Percentiles rank a stretch among this genome's conserved stretches.
These are phyloP conservation scores for Phyllostachys edulis DNA, from an alignment of 176 grass and related monocot genomes.

Conservation along the genomic window DNA sequence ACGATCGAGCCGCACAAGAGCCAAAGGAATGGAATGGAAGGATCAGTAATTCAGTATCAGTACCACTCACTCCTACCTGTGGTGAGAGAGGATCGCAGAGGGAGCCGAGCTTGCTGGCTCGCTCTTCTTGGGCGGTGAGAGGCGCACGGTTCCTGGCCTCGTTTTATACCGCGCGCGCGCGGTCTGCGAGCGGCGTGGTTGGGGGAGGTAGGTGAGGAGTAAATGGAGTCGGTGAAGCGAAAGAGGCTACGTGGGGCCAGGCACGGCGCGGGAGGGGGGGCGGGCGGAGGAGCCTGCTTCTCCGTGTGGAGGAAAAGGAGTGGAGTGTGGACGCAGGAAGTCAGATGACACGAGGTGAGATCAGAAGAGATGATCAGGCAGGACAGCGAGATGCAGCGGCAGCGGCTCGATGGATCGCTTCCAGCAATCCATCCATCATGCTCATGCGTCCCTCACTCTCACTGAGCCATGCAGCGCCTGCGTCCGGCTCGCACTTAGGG, in stretches of 20 bases:
- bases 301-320: not conserved
- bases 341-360: not conserved
- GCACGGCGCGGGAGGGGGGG: not conserved
- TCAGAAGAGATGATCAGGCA: too few relatives aligned
- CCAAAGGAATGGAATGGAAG: slow-evolving; percentile 47
- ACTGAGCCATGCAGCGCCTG: too few relatives aligned
- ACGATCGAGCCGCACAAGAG: slow-evolving; percentile 6
- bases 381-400: too few relatives aligned
- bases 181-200: not conserved
- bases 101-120: not conserved
- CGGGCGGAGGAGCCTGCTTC: slow-evolving; percentile 29
- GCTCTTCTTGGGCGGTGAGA: not conserved
- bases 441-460: too few relatives aligned
- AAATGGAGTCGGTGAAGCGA: slow-evolving; percentile 14
- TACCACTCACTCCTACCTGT: slow-evolving; percentile 1
- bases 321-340: not conserved
- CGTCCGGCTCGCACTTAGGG: too few relatives aligned
- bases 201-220: slow-evolving; percentile 27
- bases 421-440: too few relatives aligned
- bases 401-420: too few relatives aligned
- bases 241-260: not conserved
- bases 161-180: slow-evolving; percentile 9
- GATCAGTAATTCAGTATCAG: not conserved
- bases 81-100: not conserved
- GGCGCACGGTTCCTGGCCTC: not conserved